These are phyloP conservation scores for Acanthamoeba triangularis DNA, from an alignment of 208 protist genomes.

Conservation along the genomic window DNA sequence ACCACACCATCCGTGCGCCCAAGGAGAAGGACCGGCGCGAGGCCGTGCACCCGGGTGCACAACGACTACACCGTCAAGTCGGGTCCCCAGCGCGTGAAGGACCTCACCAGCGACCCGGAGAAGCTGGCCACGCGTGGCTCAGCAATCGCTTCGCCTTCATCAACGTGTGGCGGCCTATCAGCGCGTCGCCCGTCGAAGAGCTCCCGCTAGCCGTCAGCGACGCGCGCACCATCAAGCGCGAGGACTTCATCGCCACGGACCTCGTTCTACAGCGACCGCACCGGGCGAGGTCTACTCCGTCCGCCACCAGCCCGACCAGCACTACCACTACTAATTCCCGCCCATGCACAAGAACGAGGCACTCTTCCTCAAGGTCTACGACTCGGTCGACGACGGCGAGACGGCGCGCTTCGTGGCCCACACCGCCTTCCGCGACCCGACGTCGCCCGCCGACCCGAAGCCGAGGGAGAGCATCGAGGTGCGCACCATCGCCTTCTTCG, in stretches of 20 bases:
- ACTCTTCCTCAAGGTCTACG: not conserved
- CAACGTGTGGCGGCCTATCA: conserved; percentile 7
- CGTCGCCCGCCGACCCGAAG: not conserved
- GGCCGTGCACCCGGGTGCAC: not conserved
- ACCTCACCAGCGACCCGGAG: conserved; percentile 19
- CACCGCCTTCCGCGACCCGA: not conserved
- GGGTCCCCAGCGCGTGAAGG: not conserved
- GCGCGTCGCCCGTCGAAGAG: not conserved
- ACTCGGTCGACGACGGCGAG: conserved; percentile 1
- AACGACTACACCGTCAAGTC: conserved; percentile 16
- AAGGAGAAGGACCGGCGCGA: not conserved
- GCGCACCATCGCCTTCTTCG: not conserved
- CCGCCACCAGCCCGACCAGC: not conserved
- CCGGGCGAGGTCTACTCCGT: not conserved
- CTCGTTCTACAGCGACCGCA: not conserved
- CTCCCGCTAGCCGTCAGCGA: not conserved
- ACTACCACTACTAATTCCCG: not conserved
- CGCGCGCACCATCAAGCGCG: not conserved
- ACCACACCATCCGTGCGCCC: conserved; percentile 1
- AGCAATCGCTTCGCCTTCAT: not conserved
- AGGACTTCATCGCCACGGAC: not conserved
- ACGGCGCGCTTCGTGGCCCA: conserved; percentile 2
- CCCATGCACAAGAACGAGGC: not conserved
- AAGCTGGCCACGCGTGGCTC: not conserved
- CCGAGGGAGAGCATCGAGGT: conserved; percentile 5